These are phyloP conservation scores for Miscanthus lutarioriparius DNA, from an alignment of 176 grass and related monocot species.

Conservation along the genomic window DNA sequence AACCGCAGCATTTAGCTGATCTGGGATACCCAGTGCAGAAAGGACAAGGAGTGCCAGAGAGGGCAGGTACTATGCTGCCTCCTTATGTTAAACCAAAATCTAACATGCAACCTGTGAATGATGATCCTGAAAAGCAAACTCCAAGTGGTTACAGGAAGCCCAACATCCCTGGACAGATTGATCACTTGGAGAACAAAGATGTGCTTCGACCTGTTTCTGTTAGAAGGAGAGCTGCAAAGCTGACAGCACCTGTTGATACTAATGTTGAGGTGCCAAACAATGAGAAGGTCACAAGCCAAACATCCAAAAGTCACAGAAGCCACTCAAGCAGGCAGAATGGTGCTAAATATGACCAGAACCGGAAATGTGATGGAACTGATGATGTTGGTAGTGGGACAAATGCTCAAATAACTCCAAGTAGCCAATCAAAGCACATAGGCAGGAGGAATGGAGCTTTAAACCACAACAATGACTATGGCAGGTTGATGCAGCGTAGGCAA, in stretches of 20 bases:
- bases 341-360: conserved; percentile 22
- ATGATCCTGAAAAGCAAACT: conserved; percentile 37
- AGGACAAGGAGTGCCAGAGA: conserved; percentile 31
- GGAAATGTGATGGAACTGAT: conserved; percentile 7
- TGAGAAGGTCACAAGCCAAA: conserved; percentile 42
- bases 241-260: conserved; percentile 12
- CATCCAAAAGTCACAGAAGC: conserved; percentile 33
- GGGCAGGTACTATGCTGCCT: conserved; percentile 29
- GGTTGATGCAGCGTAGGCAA: conserved; percentile 20
- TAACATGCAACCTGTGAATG: background rate
- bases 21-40: conserved; percentile 8
- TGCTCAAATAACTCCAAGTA: conserved; percentile 35
- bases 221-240: conserved; percentile 54
- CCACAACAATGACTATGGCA: conserved; percentile 33
- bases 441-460: conserved; percentile 40
- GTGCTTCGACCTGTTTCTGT: conserved; percentile 63
- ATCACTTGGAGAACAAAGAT: conserved; percentile 27
- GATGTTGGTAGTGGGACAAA: conserved; percentile 30
- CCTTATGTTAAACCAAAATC: conserved; percentile 64
- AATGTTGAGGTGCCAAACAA: conserved; percentile 24
- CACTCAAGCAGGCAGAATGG: conserved; percentile 36
- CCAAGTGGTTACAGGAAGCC: conserved; percentile 1
- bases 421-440: conserved; percentile 31
- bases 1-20: conserved; percentile 19
- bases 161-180: conserved; percentile 14